These are phyloP conservation scores for Nitzschia putrida DNA, from an alignment of 108 stramenopile species.

Conservation along the genomic window DNA sequence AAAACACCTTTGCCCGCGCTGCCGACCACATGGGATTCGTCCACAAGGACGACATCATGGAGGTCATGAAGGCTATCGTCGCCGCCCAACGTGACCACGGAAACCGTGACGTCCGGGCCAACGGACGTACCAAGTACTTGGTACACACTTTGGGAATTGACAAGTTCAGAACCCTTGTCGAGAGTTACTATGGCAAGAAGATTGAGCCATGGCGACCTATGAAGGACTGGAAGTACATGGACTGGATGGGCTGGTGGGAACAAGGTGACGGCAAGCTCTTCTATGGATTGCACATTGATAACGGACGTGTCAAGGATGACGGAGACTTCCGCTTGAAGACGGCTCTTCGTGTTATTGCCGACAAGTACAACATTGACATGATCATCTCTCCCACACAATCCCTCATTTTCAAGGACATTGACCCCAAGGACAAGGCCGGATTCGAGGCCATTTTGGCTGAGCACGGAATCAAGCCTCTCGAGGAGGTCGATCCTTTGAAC, in stretches of 20 bases:
- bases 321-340: slow-evolving; percentile 87
- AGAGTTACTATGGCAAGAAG: slow-evolving; percentile 88
- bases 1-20: slow-evolving; percentile 94
- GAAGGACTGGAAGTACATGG: slow-evolving; percentile 92
- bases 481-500: slow-evolving; percentile 85
- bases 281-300: slow-evolving; percentile 92
- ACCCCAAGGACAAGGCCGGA: slow-evolving; percentile 82
- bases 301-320: slow-evolving; percentile 95
- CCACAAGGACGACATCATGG: slow-evolving; percentile 92
- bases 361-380: slow-evolving; percentile 87
- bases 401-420: slow-evolving; percentile 88
- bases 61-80: slow-evolving; percentile 89
- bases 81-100: slow-evolving; percentile 97
- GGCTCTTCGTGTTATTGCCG: slow-evolving; percentile 85
- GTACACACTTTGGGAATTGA: slow-evolving; percentile 97
- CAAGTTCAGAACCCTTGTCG: slow-evolving; percentile 89
- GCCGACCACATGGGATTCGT: slow-evolving; percentile 96
- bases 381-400: slow-evolving; percentile 94
- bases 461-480: slow-evolving; percentile 86
- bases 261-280: slow-evolving; percentile 96
- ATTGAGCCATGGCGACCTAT: slow-evolving; percentile 85
- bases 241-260: slow-evolving; percentile 99
- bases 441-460: slow-evolving; percentile 83
- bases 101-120: slow-evolving; percentile 95
- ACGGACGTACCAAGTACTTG: slow-evolving; percentile 98